These are phyloP conservation scores for Talaromyces sp. DNA, from an alignment of 2,329 filamentous ascomycete species.

Conservation along the genomic window DNA sequence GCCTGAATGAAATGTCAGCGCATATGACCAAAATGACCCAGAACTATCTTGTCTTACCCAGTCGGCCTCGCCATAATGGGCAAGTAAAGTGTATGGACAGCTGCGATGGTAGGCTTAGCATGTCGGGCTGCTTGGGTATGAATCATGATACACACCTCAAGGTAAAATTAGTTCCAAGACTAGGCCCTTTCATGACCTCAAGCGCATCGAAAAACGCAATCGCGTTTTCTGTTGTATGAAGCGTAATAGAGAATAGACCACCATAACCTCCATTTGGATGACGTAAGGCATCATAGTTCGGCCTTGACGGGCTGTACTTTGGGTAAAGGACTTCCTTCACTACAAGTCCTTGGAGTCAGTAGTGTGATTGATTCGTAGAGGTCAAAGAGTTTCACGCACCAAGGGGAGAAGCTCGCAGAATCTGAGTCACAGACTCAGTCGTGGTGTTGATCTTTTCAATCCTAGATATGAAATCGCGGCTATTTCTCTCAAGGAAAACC, in stretches of 20 bases:
- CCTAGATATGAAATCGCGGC: constrained; percentile 79
- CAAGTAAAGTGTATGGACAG: constrained; percentile 85
- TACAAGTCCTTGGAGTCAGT: constrained; percentile 27
- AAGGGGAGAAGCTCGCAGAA: constrained; percentile 58
- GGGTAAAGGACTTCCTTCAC: constrained; percentile 86
- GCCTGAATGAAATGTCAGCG: constrained; percentile 46
- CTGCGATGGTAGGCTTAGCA: constrained; percentile 35
- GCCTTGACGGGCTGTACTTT: constrained; percentile 65
- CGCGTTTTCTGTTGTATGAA: constrained; percentile 66
- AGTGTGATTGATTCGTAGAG: not conserved
- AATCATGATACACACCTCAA: constrained; percentile 50
- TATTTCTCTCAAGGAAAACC: constrained; percentile 94
- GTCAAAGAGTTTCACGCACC: constrained; percentile 35
- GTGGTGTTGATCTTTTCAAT: constrained; percentile 82
- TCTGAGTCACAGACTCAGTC: constrained; percentile 74
- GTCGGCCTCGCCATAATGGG: constrained; percentile 87
- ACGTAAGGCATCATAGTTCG: constrained; percentile 74
- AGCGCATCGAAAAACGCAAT: constrained; percentile 80
- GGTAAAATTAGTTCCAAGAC: constrained; percentile 94
- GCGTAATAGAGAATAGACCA: constrained; percentile 80
- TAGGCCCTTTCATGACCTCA: constrained; percentile 88
- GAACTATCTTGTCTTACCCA: constrained; percentile 60
- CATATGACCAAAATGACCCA: not conserved
- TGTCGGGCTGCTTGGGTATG: not conserved
- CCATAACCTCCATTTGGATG: constrained; percentile 78